phyloP scores from a whole-genome alignment of 2,329 filamentous ascomycete species.

The Blumeria graminis region DNA sequence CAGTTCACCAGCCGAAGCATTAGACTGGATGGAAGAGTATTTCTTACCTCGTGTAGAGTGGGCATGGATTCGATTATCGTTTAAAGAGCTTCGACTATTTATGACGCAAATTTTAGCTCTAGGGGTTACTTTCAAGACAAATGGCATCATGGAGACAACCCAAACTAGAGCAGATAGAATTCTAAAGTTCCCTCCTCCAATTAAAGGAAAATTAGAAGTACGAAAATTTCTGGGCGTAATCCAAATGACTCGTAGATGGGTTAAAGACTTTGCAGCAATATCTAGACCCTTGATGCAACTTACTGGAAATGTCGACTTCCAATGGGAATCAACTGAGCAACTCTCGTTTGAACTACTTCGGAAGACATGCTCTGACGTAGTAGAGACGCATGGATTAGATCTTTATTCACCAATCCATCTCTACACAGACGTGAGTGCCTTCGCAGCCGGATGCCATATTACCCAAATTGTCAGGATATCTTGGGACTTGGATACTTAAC shows the following conservation, averaged over 20 bases:
- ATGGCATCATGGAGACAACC: not conserved
- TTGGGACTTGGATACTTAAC: too few relatives aligned
- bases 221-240: not conserved
- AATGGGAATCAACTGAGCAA: not conserved
- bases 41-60: not conserved
- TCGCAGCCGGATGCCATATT: not conserved
- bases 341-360: not conserved
- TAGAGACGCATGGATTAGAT: not conserved
- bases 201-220: not conserved
- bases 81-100: not conserved
- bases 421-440: not conserved
- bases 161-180: not conserved
- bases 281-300: not conserved
- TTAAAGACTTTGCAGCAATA: not conserved
- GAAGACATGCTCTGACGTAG: not conserved
- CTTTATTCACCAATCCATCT: not conserved
- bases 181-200: not conserved
- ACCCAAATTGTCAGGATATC: too few relatives aligned
- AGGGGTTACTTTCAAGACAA: not conserved
- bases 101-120: not conserved
- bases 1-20: not conserved
- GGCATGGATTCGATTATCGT: not conserved
- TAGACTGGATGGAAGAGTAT: not conserved
- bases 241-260: not conserved
- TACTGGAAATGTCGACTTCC: not conserved